phyloP scores from a whole-genome alignment of 129 eudicot species.

The Artemisia annua region DNA sequence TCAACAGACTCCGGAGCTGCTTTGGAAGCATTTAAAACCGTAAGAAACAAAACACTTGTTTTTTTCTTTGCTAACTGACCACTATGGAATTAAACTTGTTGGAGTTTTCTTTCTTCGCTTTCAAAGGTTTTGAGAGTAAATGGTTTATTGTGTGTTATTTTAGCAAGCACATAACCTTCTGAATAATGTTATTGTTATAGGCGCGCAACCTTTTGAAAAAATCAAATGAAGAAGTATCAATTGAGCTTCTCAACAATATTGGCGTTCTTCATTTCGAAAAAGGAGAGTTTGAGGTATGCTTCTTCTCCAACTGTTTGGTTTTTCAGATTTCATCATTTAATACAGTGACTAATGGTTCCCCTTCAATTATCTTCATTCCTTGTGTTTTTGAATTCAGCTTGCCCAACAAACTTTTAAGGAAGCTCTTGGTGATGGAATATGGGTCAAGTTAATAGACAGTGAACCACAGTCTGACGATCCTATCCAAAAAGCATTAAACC shows the following conservation, averaged over 20 bases:
- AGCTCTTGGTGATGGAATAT: slow-evolving; percentile 93
- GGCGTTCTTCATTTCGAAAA: slow-evolving; percentile 96
- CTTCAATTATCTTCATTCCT: not conserved
- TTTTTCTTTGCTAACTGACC: slow-evolving; percentile 10
- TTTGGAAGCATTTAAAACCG: slow-evolving; percentile 82
- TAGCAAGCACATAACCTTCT: slow-evolving; percentile 71
- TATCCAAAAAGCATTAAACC: slow-evolving; percentile 34
- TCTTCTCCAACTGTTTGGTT: slow-evolving; percentile 5
- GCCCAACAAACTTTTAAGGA: slow-evolving; percentile 76
- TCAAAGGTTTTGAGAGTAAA: not conserved
- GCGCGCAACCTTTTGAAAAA: slow-evolving; percentile 70
- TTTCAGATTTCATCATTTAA: not conserved
- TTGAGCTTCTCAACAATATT: slow-evolving; percentile 87
- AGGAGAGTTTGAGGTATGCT: slow-evolving; percentile 79
- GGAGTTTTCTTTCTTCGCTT: not conserved
- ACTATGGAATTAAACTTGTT: not conserved
- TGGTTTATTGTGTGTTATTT: not conserved
- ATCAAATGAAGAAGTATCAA: slow-evolving; percentile 69
- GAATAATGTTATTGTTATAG: slow-evolving; percentile 40
- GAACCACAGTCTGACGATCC: slow-evolving; percentile 46
- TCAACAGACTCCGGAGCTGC: slow-evolving; percentile 83
- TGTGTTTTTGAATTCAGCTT: slow-evolving; percentile 49
- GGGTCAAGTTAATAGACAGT: slow-evolving; percentile 56
- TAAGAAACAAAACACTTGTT: slow-evolving; percentile 36
- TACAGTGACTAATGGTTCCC: not conserved